Conservation (phyloP, 2,329 filamentous ascomycete species). For the Helotiales sp. region DNA sequence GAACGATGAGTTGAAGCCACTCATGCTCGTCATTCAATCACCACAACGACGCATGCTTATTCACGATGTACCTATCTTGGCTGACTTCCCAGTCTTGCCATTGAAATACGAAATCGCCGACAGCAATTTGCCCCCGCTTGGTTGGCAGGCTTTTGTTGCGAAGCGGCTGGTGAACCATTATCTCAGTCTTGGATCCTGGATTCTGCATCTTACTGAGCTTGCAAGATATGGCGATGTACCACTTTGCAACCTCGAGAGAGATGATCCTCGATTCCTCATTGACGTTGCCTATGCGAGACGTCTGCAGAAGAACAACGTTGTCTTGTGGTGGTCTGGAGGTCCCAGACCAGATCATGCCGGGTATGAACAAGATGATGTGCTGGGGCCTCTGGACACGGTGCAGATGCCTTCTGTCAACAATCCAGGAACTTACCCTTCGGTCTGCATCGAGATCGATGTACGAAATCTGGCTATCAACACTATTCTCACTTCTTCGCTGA, state of each 20-base stretch:
- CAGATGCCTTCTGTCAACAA: constrained; percentile 94
- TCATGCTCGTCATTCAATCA: constrained; percentile 89
- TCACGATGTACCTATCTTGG: constrained; percentile 83
- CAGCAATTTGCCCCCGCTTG: constrained; percentile 85
- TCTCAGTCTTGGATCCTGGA: constrained; percentile 89
- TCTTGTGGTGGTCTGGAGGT: constrained; percentile 94
- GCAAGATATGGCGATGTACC: constrained; percentile 93
- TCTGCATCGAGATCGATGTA: constrained; percentile 93
- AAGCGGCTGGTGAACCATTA: constrained; percentile 88
- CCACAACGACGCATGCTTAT: constrained; percentile 80
- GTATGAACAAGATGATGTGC: constrained; percentile 89
- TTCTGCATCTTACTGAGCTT: constrained; percentile 84
- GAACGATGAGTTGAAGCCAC: constrained; percentile 79
- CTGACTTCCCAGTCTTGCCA: constrained; percentile 81
- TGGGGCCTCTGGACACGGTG: constrained; percentile 81
- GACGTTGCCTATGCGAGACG: constrained; percentile 93
- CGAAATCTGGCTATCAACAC: constrained; percentile 98
- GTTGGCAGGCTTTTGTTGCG: constrained; percentile 90
- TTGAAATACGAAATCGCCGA: constrained; percentile 84
- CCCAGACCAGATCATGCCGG: constrained; percentile 93
- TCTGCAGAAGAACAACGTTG: constrained; percentile 87
- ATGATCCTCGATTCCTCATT: constrained; percentile 93
- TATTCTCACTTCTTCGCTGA: constrained; percentile 91
- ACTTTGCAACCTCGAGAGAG: constrained; percentile 91
- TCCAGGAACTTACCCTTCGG: constrained; percentile 90